phyloP scores from a whole-genome alignment of 1,139 yeast genomes.

The Candida labiduridarum region DNA sequence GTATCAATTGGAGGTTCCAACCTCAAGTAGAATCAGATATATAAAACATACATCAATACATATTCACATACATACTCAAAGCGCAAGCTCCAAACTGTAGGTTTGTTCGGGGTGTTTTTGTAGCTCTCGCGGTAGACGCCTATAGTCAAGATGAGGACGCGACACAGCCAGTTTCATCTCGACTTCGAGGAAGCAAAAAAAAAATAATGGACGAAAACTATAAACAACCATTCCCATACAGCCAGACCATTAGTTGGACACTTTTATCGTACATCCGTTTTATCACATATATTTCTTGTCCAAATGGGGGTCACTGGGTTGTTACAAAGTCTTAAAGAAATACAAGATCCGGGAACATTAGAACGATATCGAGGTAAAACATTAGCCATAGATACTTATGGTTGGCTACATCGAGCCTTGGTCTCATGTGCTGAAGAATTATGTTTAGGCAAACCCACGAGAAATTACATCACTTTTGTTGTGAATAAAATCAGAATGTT shows the following conservation, averaged over 20 bases:
- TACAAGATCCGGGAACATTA: conserved; percentile 62
- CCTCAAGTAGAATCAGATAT: conserved; percentile 11
- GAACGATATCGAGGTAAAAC: conserved; percentile 70
- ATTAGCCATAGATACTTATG: conserved; percentile 91
- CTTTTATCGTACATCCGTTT: not conserved
- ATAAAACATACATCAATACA: not conserved
- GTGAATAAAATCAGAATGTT: conserved; percentile 69
- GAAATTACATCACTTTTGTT: conserved; percentile 61
- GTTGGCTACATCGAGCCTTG: conserved; percentile 93
- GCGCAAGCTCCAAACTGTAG: no score
- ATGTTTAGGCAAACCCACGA: conserved; percentile 71
- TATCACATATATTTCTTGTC: not conserved
- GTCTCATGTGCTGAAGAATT: conserved; percentile 84
- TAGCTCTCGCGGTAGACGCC: not conserved
- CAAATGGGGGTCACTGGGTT: conserved; percentile 81
- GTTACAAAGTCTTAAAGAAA: conserved; percentile 70
- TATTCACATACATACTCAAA: not conserved
- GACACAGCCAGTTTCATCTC: not conserved
- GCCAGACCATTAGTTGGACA: not conserved
- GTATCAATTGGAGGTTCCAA: conserved; percentile 49
- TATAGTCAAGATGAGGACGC: not conserved
- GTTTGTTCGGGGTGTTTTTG: not conserved
- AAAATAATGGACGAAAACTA: not conserved
- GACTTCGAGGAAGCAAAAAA: not conserved
- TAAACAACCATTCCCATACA: not conserved